phyloP scores from a whole-genome alignment of 1,284 basidiomycete genomes.

The Fomes fomentarius region DNA sequence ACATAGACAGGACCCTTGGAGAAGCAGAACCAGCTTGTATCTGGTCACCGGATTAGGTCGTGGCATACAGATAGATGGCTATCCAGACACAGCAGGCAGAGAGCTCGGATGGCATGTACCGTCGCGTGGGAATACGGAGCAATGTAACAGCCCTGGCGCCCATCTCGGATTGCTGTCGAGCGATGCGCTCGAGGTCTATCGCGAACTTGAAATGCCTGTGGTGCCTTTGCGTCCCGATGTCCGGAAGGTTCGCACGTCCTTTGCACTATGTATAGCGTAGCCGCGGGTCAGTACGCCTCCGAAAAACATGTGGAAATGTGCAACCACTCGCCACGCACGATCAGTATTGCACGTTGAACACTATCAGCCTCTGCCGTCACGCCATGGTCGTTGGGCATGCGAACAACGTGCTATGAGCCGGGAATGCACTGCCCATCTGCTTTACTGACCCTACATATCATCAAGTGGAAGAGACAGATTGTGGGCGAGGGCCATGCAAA shows the following conservation, averaged over 20 bases:
- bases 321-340: neutral
- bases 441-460: no score
- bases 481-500: neutral
- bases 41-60: neutral
- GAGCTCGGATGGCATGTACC: conserved; percentile 1
- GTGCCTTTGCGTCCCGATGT: no score
- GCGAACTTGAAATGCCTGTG: neutral
- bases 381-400: neutral
- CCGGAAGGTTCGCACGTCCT: no score
- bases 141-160: neutral
- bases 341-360: neutral
- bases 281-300: no score
- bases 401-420: neutral
- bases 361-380: neutral
- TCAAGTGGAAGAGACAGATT: neutral
- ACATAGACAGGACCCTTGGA: neutral
- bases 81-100: conserved; percentile 8
- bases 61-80: neutral
- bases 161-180: no score
- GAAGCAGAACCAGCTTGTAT: neutral
- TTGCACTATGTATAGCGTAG: no score
- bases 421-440: no score
- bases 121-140: conserved; percentile 6
- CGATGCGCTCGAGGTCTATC: neutral
- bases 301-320: no score